A percentile compares a stretch with the other conserved stretches of the same genome.
These are phyloP conservation scores for Neurospora pannonica DNA, from an alignment of 495 filamentous ascomycete species.

Conservation along the genomic window DNA sequence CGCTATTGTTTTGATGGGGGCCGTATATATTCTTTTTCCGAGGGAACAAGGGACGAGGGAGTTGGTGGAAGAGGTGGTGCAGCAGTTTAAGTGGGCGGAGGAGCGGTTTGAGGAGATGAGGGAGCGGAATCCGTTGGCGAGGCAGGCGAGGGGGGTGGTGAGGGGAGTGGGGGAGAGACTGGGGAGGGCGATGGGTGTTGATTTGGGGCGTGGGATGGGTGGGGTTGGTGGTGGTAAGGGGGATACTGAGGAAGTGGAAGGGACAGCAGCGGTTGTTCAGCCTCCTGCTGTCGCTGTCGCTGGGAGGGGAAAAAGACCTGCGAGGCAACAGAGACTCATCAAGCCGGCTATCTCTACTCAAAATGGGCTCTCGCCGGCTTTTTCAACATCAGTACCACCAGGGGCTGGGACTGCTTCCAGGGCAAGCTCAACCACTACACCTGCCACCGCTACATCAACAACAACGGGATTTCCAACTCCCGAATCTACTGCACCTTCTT, in stretches of 20 bases:
- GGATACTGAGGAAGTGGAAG: constrained; percentile 20
- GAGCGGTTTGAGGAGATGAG: constrained; percentile 44
- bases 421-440: background rate
- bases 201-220: background rate
- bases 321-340: background rate
- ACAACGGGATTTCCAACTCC: background rate
- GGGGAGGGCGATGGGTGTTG: background rate
- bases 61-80: constrained; percentile 30
- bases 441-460: background rate
- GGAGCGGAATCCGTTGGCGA: constrained; percentile 40
- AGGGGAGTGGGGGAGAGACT: constrained; percentile 37
- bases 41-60: constrained; percentile 28
- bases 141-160: constrained; percentile 41
- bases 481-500: background rate
- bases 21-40: constrained; percentile 48
- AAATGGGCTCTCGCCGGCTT: background rate
- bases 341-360: background rate
- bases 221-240: constrained; percentile 9
- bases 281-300: background rate
- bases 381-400: background rate
- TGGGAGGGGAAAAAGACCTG: background rate
- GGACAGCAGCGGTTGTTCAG: background rate
- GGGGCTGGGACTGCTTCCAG: background rate
- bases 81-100: constrained; percentile 45
- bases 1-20: constrained; percentile 50